A percentile compares a stretch with the other conserved stretches of the same genome.
These are phyloP conservation scores for Schwanniomyces polymorphus DNA, from an alignment of 805 yeast genomes.

Conservation along the genomic window DNA sequence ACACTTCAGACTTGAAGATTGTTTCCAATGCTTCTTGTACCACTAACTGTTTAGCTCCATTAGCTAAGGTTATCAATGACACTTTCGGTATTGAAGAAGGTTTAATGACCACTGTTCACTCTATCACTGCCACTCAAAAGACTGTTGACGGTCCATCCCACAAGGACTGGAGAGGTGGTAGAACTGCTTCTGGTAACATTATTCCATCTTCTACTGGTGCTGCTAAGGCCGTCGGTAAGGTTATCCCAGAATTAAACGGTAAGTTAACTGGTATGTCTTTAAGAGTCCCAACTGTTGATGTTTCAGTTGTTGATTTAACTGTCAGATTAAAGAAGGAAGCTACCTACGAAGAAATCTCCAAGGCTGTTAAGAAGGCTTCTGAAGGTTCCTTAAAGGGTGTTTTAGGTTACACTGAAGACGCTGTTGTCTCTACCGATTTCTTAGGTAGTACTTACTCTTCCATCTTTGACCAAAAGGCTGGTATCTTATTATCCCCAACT, in stretches of 20 bases:
- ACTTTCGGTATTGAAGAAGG: constrained; percentile 86
- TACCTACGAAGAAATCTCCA: constrained; percentile 80
- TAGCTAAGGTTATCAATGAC: constrained; percentile 87
- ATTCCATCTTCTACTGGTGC: constrained; percentile 97
- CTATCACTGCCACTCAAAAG: constrained; percentile 95
- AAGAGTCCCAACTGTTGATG: constrained; percentile 93
- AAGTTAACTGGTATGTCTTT: constrained; percentile 92
- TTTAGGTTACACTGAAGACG: constrained; percentile 89
- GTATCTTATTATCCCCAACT: constrained; percentile 81
- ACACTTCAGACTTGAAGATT: constrained; percentile 72
- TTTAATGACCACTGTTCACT: constrained; percentile 94
- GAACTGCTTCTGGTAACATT: constrained; percentile 94
- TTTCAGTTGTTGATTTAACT: constrained; percentile 91
- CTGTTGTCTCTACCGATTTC: constrained; percentile 90
- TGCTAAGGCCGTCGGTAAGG: constrained; percentile 97
- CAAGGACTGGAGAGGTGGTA: constrained; percentile 99
- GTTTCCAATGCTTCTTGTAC: constrained; percentile 95
- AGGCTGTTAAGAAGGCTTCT: constrained; percentile 72
- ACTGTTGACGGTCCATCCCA: constrained; percentile 96
- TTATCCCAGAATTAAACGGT: constrained; percentile 86
- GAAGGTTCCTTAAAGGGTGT: constrained; percentile 79
- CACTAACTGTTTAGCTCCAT: constrained; percentile 93
- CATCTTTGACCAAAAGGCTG: constrained; percentile 89
- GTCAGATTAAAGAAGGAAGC: constrained; percentile 76
- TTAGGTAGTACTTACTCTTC: constrained; percentile 81